Conservation (phyloP, 768 basidiomycete genomes). For the Suillus brevipes region DNA sequence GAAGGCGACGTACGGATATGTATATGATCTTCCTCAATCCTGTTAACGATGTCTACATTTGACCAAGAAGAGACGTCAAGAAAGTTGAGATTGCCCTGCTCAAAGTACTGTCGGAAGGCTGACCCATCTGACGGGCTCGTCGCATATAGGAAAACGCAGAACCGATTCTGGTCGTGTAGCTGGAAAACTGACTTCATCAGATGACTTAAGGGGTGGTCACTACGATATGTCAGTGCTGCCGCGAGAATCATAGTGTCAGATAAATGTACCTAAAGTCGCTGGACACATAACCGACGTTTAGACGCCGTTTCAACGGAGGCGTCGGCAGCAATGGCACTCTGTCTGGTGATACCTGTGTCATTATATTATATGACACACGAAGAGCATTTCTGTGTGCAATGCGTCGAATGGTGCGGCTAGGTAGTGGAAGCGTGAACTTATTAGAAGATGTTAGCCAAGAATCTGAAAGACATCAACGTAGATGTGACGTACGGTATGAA, state of each 20-base stretch:
- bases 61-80: constrained; percentile 43
- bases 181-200: constrained; percentile 53
- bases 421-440: constrained; percentile 48
- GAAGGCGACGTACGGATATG: constrained; percentile 42
- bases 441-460: constrained; percentile 3
- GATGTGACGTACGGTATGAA: constrained; percentile 42
- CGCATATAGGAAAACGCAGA: constrained; percentile 48
- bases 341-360: constrained; percentile 41
- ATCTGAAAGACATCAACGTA: background rate
- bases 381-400: constrained; percentile 50
- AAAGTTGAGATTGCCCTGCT: constrained; percentile 40
- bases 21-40: constrained; percentile 43
- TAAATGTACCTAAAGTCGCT: constrained; percentile 44
- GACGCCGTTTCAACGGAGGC: constrained; percentile 38
- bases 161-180: constrained; percentile 40
- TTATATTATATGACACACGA: constrained; percentile 43
- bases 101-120: constrained; percentile 43
- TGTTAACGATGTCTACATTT: constrained; percentile 36
- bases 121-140: constrained; percentile 50
- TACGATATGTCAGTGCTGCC: constrained; percentile 16
- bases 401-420: constrained; percentile 41
- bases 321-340: constrained; percentile 41
- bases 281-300: constrained; percentile 52
- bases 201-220: constrained; percentile 53
- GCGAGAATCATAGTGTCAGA: background rate